phyloP scores from a whole-genome alignment of 352 stramenopile species.

The Phytophthora palmivora region DNA sequence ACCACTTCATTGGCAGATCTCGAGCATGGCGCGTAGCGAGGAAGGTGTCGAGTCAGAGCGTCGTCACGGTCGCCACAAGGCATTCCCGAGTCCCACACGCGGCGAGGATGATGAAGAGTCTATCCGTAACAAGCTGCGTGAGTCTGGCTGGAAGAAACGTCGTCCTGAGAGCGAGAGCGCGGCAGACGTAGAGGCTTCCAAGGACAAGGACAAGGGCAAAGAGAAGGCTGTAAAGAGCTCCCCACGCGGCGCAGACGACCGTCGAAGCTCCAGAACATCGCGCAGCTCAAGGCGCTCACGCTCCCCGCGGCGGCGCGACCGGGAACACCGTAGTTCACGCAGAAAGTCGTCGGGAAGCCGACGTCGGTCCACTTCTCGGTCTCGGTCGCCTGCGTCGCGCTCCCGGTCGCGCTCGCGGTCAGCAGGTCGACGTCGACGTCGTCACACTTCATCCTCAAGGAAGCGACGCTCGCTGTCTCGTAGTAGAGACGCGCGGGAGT shows the following conservation, averaged over 20 bases:
- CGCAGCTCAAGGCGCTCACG: slow-evolving; percentile 33
- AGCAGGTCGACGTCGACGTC: slow-evolving; percentile 36
- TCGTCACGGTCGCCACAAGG: slow-evolving; percentile 25
- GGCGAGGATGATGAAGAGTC: slow-evolving; percentile 62
- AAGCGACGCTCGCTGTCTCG: slow-evolving; percentile 38
- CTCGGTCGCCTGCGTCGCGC: slow-evolving; percentile 48
- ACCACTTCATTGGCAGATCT: no score
- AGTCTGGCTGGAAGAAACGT: slow-evolving; percentile 76
- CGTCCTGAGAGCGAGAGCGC: slow-evolving; percentile 29
- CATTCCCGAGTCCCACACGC: slow-evolving; percentile 23
- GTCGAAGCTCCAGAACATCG: slow-evolving; percentile 19
- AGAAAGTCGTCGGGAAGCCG: slow-evolving; percentile 40
- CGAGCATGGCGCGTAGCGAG: slow-evolving; percentile 33
- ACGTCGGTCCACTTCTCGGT: slow-evolving; percentile 48
- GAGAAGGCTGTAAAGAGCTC: slow-evolving; percentile 38
- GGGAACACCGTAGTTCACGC: slow-evolving; percentile 44
- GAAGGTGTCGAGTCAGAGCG: slow-evolving; percentile 31
- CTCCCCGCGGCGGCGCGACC: slow-evolving; percentile 39
- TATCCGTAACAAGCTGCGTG: slow-evolving; percentile 77
- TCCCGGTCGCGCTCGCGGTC: slow-evolving; percentile 46
- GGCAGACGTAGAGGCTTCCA: slow-evolving; percentile 21
- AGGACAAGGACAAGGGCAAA: slow-evolving; percentile 21
- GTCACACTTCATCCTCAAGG: slow-evolving; percentile 34
- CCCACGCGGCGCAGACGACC: slow-evolving; percentile 30
- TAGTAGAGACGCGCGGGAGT: slow-evolving; percentile 1